Base-by-base conservation (phyloP, 805 yeast genomes). In the Wickerhamiella parazyma region DNA sequence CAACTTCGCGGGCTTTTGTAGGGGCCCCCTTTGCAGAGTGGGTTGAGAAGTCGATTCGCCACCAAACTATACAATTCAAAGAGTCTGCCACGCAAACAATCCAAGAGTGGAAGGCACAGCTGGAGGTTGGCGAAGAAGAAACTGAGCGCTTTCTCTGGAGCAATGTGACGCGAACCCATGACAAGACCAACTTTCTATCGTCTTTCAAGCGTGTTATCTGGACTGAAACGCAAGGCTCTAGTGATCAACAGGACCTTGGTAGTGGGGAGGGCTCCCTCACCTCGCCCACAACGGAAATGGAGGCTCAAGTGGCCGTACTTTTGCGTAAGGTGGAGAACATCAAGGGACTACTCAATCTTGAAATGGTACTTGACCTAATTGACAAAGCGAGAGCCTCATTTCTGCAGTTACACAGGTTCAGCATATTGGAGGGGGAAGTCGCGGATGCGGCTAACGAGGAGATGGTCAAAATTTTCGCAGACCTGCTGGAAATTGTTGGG, bases 301-400 rank as follows among this genome's bases (percentile, higher is more conserved):
- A 85, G 41, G 94, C 93, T 1, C 78, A 79, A 51, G 72, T 86
- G 21, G 84, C 82, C 48, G 76, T 87, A 24, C 68, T 89, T 54
- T 75, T 76, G 21, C 78, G 75, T 31, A 83, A 83, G 49, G 70
- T 91, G 48, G 78, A 77, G 50, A 78, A 81, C 14, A 73, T 91
- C 53, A 81, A 80, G 53, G 70, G 78, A 4, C 73, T 83, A 24
- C 78, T 89, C 47, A 81, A 86, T 53, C 72, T 89, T 39, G 94
- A 87, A 55, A 66, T 89, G 38, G 80, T 89, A 1, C 72, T 83
- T 47, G 71, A 73, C 40, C 68, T 83, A 7, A 65, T 87, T 42
- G 81, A 79, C 50, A 72, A 71, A 25, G 89, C 89, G 4, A 76
- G 77, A 48, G 64, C 65, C 9, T 70, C 79, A 21, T 71, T 83